Evolutionary conservation across 331 rosid genomes (phyloP).

Genomic region (Erythrophleum ivorense): DNA sequence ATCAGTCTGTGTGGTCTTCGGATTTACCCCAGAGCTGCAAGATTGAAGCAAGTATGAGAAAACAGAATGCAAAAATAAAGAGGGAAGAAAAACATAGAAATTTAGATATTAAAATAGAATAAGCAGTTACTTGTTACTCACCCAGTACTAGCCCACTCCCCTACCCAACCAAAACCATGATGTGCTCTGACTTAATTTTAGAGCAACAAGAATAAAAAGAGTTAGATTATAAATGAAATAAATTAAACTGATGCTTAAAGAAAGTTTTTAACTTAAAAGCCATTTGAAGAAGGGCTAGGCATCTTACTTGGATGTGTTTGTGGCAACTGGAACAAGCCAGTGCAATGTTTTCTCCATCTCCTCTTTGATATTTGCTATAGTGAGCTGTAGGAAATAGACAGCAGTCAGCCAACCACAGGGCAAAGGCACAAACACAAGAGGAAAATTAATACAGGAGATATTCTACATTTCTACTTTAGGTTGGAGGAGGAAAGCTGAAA

Average conservation of each 20-base stretch:
- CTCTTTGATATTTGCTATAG: slow-evolving; percentile 64
- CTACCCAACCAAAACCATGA: slow-evolving; percentile 96
- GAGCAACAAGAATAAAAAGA: slow-evolving; percentile 37
- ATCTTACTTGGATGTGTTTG: slow-evolving; percentile 87
- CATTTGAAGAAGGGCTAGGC: slow-evolving; percentile 21
- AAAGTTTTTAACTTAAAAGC: slow-evolving; percentile 5
- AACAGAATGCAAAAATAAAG: neutral
- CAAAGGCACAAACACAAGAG: slow-evolving; percentile 5
- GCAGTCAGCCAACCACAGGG: neutral
- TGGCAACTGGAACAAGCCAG: slow-evolving; percentile 83
- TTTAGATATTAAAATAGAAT: slow-evolving; percentile 1
- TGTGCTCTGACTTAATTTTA: slow-evolving; percentile 65
- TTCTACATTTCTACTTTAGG: neutral
- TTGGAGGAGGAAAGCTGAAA: slow-evolving; percentile 20
- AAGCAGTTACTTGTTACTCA: slow-evolving; percentile 46
- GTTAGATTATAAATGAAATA: slow-evolving; percentile 37
- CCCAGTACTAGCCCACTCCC: slow-evolving; percentile 88
- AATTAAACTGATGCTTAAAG: slow-evolving; percentile 22
- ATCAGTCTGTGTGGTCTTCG: slow-evolving; percentile 58
- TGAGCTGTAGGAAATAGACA: slow-evolving; percentile 50
- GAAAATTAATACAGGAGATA: slow-evolving; percentile 13
- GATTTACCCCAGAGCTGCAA: slow-evolving; percentile 62
- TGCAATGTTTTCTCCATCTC: slow-evolving; percentile 84
- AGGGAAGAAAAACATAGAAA: neutral
- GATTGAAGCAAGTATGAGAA: slow-evolving; percentile 31